A percentile compares a stretch with the other conserved stretches of the same genome.
phyloP scores from a whole-genome alignment of 768 basidiomycete genomes.

The Lactarius sanguifluus region DNA sequence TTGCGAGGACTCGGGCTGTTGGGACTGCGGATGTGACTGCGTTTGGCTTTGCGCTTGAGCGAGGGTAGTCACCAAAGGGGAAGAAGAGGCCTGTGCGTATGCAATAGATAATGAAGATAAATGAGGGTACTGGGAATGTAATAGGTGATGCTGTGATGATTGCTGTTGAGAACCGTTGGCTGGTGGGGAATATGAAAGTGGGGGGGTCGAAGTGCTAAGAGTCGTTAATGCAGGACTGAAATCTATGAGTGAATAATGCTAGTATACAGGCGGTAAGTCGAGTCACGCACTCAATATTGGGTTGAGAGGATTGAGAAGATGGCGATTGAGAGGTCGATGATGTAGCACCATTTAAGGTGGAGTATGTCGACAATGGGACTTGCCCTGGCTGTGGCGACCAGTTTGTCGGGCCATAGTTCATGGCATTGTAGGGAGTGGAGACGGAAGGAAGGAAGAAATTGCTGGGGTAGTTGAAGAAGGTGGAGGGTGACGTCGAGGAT shows the following conservation, averaged over 20 bases:
- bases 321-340: slow-evolving; percentile 42
- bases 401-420: slow-evolving; percentile 50
- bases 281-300: slow-evolving; percentile 28
- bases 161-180: slow-evolving; percentile 44
- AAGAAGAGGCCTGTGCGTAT: slow-evolving; percentile 26
- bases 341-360: slow-evolving; percentile 77
- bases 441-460: slow-evolving; percentile 44
- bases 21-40: slow-evolving; percentile 36
- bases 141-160: slow-evolving; percentile 45
- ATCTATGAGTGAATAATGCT: slow-evolving; percentile 22
- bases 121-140: slow-evolving; percentile 41
- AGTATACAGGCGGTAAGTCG: slow-evolving; percentile 7
- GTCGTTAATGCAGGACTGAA: slow-evolving; percentile 34
- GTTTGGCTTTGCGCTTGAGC: slow-evolving; percentile 25
- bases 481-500: slow-evolving; percentile 39
- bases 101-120: slow-evolving; percentile 37
- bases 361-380: slow-evolving; percentile 71
- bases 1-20: slow-evolving; percentile 29
- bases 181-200: slow-evolving; percentile 21
- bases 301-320: slow-evolving; percentile 37
- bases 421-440: slow-evolving; percentile 50
- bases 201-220: slow-evolving; percentile 30
- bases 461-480: slow-evolving; percentile 38
- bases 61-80: slow-evolving; percentile 23
- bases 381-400: slow-evolving; percentile 45